A percentile compares a stretch with the other conserved stretches of the same genome.
Conservation (phyloP, 1,284 basidiomycete genomes). For the Trichosporon sp. region DNA sequence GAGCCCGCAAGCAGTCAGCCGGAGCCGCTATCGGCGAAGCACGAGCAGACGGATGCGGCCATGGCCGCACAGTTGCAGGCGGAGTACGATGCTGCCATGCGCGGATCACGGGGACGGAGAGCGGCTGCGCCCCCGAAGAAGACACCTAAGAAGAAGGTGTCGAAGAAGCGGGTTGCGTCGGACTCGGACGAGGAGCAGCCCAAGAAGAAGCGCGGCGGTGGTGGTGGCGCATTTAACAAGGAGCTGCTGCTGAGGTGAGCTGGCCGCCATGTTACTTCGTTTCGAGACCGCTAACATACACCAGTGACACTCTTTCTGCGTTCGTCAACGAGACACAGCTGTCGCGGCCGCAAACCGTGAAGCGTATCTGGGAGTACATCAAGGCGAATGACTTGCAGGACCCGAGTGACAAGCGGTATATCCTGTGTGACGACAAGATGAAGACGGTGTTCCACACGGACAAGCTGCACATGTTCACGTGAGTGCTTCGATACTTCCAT, state of each 20-base stretch:
- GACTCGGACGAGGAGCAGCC: conserved; percentile 34
- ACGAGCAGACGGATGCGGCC: conserved; percentile 36
- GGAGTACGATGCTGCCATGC: conserved; percentile 38
- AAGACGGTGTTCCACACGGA: conserved; percentile 58
- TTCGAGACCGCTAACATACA: not conserved
- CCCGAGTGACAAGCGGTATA: conserved; percentile 58
- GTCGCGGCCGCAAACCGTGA: conserved; percentile 60
- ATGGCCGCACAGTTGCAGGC: conserved; percentile 43
- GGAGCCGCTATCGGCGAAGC: conserved; percentile 31
- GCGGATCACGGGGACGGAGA: conserved; percentile 34
- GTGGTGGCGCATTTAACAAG: conserved; percentile 55
- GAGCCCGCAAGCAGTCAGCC: conserved; percentile 38
- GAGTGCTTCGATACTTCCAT: conserved; percentile 28
- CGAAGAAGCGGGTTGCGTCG: conserved; percentile 36
- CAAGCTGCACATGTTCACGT: conserved; percentile 59
- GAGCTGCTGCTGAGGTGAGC: conserved; percentile 54
- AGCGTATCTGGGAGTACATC: conserved; percentile 62
- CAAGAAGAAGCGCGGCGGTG: conserved; percentile 43
- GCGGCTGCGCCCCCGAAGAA: conserved; percentile 23
- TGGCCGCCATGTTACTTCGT: not conserved
- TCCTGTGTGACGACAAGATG: conserved; percentile 59
- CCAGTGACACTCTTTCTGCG: conserved; percentile 46
- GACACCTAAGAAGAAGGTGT: conserved; percentile 46
- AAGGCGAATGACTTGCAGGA: conserved; percentile 61
- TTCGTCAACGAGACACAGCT: conserved; percentile 45